These are phyloP conservation scores for Rhizopogon vulgaris DNA, from an alignment of 768 basidiomycete species.

Conservation along the genomic window DNA sequence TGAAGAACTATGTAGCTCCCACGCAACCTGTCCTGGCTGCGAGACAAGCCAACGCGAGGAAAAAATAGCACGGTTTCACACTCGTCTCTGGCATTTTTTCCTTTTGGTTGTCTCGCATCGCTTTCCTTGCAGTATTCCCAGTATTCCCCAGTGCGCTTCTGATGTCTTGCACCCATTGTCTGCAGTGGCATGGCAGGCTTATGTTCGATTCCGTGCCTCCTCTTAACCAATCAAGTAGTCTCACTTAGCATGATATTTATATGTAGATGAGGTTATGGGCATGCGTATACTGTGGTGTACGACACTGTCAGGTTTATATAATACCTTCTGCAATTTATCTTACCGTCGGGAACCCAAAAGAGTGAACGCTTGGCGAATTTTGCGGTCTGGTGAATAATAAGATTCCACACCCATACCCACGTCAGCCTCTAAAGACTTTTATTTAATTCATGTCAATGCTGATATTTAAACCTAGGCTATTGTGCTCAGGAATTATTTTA, in stretches of 20 bases:
- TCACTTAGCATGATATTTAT: background rate
- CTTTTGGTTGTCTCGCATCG: constrained; percentile 12
- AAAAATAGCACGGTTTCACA: constrained; percentile 28
- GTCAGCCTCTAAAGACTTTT: background rate
- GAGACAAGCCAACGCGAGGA: constrained; percentile 37
- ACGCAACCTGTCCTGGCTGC: constrained; percentile 32
- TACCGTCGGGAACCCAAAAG: background rate
- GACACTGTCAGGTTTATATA: background rate
- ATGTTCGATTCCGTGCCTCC: background rate
- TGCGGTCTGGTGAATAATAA: background rate
- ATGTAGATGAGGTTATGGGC: background rate
- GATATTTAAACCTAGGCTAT: background rate
- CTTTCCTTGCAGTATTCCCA: constrained; percentile 6
- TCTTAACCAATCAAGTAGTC: background rate
- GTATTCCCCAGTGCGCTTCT: background rate
- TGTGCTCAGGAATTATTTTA: background rate
- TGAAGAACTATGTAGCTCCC: constrained; percentile 59
- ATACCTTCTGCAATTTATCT: background rate
- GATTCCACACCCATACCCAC: background rate
- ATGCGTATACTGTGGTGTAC: background rate
- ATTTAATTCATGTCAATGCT: background rate
- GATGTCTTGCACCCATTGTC: background rate
- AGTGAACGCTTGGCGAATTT: background rate
- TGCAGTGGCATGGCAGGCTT: background rate
- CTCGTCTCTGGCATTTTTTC: constrained; percentile 15